Evolutionary conservation across 371 early-diverging fungal species (phyloP).

Genomic region (Circinella umbellata): DNA sequence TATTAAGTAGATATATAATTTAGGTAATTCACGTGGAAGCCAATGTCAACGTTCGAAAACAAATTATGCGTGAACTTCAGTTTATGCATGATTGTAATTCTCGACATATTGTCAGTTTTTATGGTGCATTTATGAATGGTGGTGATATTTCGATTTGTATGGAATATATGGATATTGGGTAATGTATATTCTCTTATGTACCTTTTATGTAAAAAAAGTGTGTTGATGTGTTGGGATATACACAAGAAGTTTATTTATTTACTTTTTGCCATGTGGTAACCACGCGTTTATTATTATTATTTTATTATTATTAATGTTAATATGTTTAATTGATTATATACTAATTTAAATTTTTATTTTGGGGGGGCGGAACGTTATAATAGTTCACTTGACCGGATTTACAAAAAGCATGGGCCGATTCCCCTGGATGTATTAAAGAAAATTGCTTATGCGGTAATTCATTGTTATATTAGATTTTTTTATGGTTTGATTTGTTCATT

Average conservation of each 20-base stretch:
- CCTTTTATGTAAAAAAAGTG: no score
- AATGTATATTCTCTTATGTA: conserved; percentile 15
- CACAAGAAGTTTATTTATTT: no score
- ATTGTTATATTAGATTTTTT: background rate
- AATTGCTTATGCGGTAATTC: conserved; percentile 71
- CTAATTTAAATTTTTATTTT: background rate
- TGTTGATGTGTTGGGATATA: no score
- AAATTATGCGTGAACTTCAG: conserved; percentile 86
- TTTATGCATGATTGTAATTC: conserved; percentile 88
- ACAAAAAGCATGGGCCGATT: conserved; percentile 78
- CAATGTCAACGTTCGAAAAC: conserved; percentile 72
- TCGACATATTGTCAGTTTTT: conserved; percentile 87
- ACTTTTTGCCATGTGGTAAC: no score
- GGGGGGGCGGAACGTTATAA: background rate
- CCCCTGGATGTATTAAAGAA: conserved; percentile 78
- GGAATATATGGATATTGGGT: conserved; percentile 91
- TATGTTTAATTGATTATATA: background rate
- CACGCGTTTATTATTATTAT: no score
- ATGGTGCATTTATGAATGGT: conserved; percentile 85
- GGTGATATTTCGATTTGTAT: conserved; percentile 89
- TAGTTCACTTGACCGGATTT: conserved; percentile 81
- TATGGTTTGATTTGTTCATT: no score
- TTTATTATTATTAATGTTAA: background rate
- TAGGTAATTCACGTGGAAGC: conserved; percentile 85
- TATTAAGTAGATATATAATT: background rate